phyloP scores from a whole-genome alignment of 2,329 filamentous ascomycete genomes.

The Paecilomyces sp. region DNA sequence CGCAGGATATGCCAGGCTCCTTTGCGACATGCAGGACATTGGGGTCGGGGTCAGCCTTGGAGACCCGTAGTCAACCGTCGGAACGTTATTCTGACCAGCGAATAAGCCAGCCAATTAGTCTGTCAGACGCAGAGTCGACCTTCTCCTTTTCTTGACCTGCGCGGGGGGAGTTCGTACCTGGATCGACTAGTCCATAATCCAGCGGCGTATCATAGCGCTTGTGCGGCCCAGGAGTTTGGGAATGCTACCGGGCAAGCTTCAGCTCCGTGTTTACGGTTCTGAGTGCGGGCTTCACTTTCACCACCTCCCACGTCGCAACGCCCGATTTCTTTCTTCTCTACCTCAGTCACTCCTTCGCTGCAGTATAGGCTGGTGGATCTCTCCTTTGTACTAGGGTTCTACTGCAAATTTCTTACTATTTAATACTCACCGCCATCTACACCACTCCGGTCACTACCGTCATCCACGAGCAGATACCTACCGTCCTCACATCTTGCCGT shows the following conservation, averaged over 20 bases:
- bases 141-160: conserved; percentile 2
- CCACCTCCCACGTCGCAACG: background rate
- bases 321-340: background rate
- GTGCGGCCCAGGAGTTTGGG: background rate
- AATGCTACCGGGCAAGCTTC: background rate
- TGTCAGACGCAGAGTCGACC: background rate
- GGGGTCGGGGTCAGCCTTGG: background rate
- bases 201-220: background rate
- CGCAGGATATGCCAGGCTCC: background rate
- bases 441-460: background rate
- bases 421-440: background rate
- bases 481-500: background rate
- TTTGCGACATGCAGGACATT: background rate
- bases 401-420: background rate
- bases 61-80: background rate
- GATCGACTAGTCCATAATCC: background rate
- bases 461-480: background rate
- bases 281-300: background rate
- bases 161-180: background rate
- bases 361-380: background rate
- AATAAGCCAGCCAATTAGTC: background rate
- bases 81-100: background rate
- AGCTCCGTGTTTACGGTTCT: background rate
- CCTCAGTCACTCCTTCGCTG: conserved; percentile 9
- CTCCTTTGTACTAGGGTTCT: background rate